A percentile compares a stretch with the other conserved stretches of the same genome.
Conservation (phyloP, 306 rosid genomes). For the Calophaca sinica region DNA sequence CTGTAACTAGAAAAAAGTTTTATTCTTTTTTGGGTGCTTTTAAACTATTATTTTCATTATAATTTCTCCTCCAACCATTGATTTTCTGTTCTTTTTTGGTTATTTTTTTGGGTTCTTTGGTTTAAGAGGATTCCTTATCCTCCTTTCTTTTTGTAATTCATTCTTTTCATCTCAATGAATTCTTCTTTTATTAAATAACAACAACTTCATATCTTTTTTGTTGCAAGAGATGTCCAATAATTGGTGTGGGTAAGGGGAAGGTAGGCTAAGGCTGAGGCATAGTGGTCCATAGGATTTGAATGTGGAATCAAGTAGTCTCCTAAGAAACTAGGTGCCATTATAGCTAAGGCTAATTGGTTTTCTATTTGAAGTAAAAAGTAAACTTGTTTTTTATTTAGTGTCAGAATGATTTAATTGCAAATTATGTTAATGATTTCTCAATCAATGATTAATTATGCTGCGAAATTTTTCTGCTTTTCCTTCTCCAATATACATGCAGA, state of each 20-base stretch:
- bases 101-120: neutral
- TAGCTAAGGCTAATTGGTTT: conserved; percentile 5
- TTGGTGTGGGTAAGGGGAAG: neutral
- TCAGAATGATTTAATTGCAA: conserved; percentile 27
- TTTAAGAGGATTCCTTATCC: conserved; percentile 4
- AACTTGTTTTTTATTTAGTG: conserved; percentile 19
- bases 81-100: neutral
- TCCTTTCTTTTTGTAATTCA: neutral
- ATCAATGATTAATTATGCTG: conserved; percentile 27
- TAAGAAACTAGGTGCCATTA: neutral
- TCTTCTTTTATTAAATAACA: neutral
- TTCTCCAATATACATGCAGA: conserved; percentile 25
- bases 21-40: conserved; percentile 19
- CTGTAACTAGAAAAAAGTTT: neutral
- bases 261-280: conserved; percentile 13
- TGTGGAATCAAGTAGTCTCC: conserved; percentile 24
- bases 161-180: conserved; percentile 3
- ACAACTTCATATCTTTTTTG: neutral
- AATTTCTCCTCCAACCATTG: conserved; percentile 13
- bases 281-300: conserved; percentile 20
- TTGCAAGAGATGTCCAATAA: neutral
- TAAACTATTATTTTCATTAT: neutral
- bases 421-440: conserved; percentile 17
- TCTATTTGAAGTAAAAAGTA: conserved; percentile 18
- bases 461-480: conserved; percentile 31